Evolutionary conservation across 768 basidiomycete species (phyloP), one percentile per base, ranked within the genome.

Genomic region (Tricholoma hemisulphureum): DNA sequence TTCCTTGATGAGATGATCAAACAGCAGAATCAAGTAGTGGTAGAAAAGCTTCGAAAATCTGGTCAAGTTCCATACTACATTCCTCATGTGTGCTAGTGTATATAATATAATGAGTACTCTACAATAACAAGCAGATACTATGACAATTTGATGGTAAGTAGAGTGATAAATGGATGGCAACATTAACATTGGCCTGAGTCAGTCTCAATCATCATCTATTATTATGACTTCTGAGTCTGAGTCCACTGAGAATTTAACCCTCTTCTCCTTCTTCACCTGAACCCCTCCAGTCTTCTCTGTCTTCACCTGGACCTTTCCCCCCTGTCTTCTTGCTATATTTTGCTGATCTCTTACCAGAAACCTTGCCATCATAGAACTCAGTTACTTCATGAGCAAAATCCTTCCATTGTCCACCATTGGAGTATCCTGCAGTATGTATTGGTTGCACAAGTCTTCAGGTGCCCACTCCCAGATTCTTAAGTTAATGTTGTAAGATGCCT

Each of bases 1-100:
- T 74, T 73, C 41, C 55, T 77, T 0, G 75, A 77, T 54, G 73
- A 75, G 52, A 74, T 76, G 71, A 74, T 77, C 54, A 61, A 63
- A 46, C 65, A 59, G 0, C 57, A 68, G 0, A 75, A 76, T 51
- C 29, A 52, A 0, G 51, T 51, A 4, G 28, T 60, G 2, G 55
- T 68, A 20, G 45, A 45, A 10, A 56, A 64, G 39, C 20, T 18
- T 18, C 18, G 8, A 18, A 6, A 10, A 7, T 18, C 18, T 18
- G 39, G 39, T 41, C 18, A 41, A 41, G 39, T 18, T 7, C 39
- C 39, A 6, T 41, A 32, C 14, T 6, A 2, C 14, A 41, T 41
- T 7, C 39, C 39, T n/a, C n/a, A n/a, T 55, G 72, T 35, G 34
- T 13, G 14, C 34, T 35, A 35, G 34, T 35, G 34, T 35, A 35